Evolutionary conservation across 1,284 basidiomycete genomes (phyloP), one percentile per base, ranked within the genome.

Genomic region (Pulveroboletus sp.): DNA sequence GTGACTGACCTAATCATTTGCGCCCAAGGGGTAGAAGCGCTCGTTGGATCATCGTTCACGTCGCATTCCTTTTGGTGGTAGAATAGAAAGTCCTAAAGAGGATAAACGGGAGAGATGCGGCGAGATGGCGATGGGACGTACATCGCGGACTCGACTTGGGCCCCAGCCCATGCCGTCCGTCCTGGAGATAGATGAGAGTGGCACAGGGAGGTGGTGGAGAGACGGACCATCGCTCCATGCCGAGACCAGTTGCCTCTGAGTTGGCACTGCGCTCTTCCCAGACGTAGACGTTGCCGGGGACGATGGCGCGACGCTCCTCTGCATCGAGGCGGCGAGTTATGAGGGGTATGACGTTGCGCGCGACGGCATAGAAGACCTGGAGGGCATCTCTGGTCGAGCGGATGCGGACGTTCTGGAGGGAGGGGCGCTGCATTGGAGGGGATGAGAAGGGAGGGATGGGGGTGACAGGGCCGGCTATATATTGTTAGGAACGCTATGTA

Each of bases 81-180:
- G 71, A 89, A 91, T 22, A 91, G 75, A 69, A 91, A 91, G 73
- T 90, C 89, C 87, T 90, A 36, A 7, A 45, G 18, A 33, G 49
- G 44, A 17, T 70, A 69, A 52, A 58, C 54, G 53, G 25, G 18
- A 20, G 36, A 18, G 14, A 26, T n/a, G 10, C 12, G 35, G 11
- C 0, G 22, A 15, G 11, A 9, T 0, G n/a, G 43, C 5, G 6
- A 18, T 0, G 35, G 49, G 50, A 76, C 84, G 59, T 65, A 89
- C 87, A 72, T 91, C 88, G 70, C 88, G 82, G 61, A 89, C 88
- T 53, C 88, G 79, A 69, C 85, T 88, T 26, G 89, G 88, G 31
- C 88, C 87, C 89, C 89, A 91, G 49, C 86, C 84, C 84, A 91
- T 89, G 43, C 86, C 89, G 70, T 89, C 89, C 49, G 86, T 91